Base-by-base conservation (phyloP, 2,329 filamentous ascomycete genomes). In the Karstenula rhodostoma region DNA sequence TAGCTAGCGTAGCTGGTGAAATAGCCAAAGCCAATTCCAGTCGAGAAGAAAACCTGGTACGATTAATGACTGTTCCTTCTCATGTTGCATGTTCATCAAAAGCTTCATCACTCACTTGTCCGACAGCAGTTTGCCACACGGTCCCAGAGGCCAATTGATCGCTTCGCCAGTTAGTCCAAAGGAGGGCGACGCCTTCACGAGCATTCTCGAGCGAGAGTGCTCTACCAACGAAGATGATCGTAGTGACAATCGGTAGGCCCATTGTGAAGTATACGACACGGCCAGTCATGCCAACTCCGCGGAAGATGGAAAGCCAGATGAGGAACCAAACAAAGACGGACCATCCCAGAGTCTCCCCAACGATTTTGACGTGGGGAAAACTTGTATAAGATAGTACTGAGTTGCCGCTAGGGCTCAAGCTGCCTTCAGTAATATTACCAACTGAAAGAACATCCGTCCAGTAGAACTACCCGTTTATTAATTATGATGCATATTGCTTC, bases 1-100 rank as follows among this genome's bases (percentile, higher is more conserved):
- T 87, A 87, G 0, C 83, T 86, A 0, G 85, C 85, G 63, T 87
- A 87, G 0, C 81, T 83, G 0, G 84, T 87, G 61, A 86, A 87
- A 68, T 75, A 75, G 2, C 85, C 85, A 65, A 87, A 87, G 0
- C 84, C 85, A 29, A 87, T 83, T 3, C 85, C 85, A 0, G 84
- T 87, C 0, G 83, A 86, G 73, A 87, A 87, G 72, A 87, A 87
- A 48, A 87, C 85, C 61, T 54, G 7, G 15, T 8, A 17, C 4
- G 23, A 13, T 52, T 42, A 52, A 23, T n/a, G 17, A 10, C 19
- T 9, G 19, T 44, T 8, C 1, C n/a, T 4, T 2, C 19, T 3
- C n/a, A 5, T 12, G 9, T 23, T n/a, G 4, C 19, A 9, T 19
- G 19, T 10, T 32, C 4, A 2, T 32, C 29, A 10, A 32, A 9